Conservation (phyloP, 2,329 filamentous ascomycete species). For the Akanthomyces dipterigenus region DNA sequence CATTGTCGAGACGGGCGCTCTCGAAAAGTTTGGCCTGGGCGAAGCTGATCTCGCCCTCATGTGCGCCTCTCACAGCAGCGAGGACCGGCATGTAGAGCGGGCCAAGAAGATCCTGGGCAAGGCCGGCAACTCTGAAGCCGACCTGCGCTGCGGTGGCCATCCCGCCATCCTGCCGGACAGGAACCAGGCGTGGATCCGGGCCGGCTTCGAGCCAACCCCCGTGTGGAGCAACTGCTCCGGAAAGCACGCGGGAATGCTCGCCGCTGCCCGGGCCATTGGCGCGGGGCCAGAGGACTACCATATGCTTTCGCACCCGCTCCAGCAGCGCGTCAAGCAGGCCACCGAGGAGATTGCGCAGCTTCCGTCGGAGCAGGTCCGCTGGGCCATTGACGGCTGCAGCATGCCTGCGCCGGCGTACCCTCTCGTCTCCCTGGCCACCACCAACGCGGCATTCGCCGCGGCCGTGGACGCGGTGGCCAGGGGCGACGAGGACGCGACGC, state of each 20-base stretch:
- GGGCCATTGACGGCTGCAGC: slow-evolving; percentile 42
- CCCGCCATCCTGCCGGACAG: slow-evolving; percentile 27
- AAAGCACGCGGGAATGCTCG: slow-evolving; percentile 42
- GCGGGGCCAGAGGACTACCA: slow-evolving; percentile 29
- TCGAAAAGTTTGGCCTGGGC: slow-evolving; percentile 30
- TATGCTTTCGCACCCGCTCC: slow-evolving; percentile 29
- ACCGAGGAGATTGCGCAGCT: slow-evolving; percentile 30
- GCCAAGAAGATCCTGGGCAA: slow-evolving; percentile 32
- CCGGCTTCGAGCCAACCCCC: slow-evolving; percentile 28
- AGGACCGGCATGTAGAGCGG: slow-evolving; percentile 32
- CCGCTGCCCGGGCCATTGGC: slow-evolving; percentile 31
- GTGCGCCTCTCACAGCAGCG: slow-evolving; percentile 41
- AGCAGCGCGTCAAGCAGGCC: slow-evolving; percentile 29
- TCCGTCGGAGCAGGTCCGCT: slow-evolving; percentile 23
- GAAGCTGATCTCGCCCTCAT: slow-evolving; percentile 38
- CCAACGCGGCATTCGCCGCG: slow-evolving; percentile 31
- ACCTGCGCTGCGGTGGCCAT: slow-evolving; percentile 38
- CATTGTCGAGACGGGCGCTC: slow-evolving; percentile 33
- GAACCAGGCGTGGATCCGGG: slow-evolving; percentile 32
- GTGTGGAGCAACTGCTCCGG: slow-evolving; percentile 42
- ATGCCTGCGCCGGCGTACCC: slow-evolving; percentile 38
- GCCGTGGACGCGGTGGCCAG: slow-evolving; percentile 20
- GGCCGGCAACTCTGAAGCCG: slow-evolving; percentile 24
- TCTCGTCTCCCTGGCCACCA: slow-evolving; percentile 26
- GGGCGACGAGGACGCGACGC: not conserved